Conservation (phyloP, 208 protist genomes). For the Vickermania ingenoplastis region DNA sequence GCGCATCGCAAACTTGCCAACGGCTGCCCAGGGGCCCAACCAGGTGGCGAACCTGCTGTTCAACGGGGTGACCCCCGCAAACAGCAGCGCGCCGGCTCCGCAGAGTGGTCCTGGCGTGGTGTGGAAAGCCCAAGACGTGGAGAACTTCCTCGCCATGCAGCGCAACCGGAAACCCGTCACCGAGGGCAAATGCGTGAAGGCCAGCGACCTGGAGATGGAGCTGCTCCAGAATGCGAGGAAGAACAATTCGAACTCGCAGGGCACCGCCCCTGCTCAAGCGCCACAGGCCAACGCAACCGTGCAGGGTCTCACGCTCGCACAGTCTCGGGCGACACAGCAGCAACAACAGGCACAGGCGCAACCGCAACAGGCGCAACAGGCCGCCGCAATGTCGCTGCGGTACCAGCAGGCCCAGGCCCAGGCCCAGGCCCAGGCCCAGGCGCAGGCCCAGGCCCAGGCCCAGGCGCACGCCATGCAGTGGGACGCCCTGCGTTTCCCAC, state of each 20-base stretch:
- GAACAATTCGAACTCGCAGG: neutral
- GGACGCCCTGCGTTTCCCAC: no score
- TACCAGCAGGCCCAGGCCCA: constrained; percentile 8
- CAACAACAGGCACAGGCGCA: constrained; percentile 12
- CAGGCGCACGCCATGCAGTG: no score
- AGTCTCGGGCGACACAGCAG: constrained; percentile 4
- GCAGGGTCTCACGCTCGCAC: neutral
- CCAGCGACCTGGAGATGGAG: constrained; percentile 42
- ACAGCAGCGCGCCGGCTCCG: constrained; percentile 2
- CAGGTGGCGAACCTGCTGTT: neutral
- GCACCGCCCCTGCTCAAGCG: neutral
- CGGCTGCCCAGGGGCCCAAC: neutral
- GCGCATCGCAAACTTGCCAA: neutral
- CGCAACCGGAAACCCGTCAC: constrained; percentile 3
- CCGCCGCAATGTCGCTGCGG: neutral
- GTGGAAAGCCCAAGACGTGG: constrained; percentile 52
- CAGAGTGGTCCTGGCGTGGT: constrained; percentile 4
- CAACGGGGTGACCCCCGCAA: neutral
- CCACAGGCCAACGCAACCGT: no score
- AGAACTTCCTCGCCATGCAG: constrained; percentile 34
- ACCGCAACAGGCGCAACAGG: constrained; percentile 11
- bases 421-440: no score
- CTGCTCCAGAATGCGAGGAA: constrained; percentile 11
- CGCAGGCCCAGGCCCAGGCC: no score
- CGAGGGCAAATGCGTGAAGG: constrained; percentile 21